These are phyloP conservation scores for Amaranthus palmeri DNA, from an alignment of 148 eudicot genomes.

Conservation along the genomic window DNA sequence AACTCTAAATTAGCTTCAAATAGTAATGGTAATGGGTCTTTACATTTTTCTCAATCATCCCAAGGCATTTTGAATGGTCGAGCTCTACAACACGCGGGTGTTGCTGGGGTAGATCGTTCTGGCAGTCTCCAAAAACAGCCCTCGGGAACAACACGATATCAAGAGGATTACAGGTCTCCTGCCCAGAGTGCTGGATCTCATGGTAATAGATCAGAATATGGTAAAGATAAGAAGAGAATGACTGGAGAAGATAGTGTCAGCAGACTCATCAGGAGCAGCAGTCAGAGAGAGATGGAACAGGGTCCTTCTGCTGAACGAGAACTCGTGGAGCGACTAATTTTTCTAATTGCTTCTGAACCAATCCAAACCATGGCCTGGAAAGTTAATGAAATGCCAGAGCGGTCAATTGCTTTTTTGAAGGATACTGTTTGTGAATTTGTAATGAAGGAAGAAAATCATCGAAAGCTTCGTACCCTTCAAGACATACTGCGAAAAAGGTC, in stretches of 20 bases:
- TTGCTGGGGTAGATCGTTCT: constrained; percentile 44
- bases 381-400: constrained; percentile 60
- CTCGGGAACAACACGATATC: constrained; percentile 42
- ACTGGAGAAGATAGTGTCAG: constrained; percentile 48
- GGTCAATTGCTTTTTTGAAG: constrained; percentile 45
- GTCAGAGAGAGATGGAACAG: constrained; percentile 43
- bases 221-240: constrained; percentile 43
- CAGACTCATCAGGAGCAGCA: constrained; percentile 38
- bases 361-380: constrained; percentile 57
- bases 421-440: constrained; percentile 56
- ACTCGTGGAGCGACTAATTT: constrained; percentile 56
- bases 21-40: constrained; percentile 47
- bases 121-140: constrained; percentile 57
- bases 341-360: constrained; percentile 70
- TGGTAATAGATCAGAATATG: constrained; percentile 51
- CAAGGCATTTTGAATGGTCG: constrained; percentile 49
- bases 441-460: constrained; percentile 44
- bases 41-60: constrained; percentile 47
- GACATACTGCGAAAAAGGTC: constrained; percentile 62
- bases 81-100: constrained; percentile 34
- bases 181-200: constrained; percentile 63
- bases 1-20: constrained; percentile 38
- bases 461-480: constrained; percentile 58
- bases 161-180: constrained; percentile 44
- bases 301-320: constrained; percentile 43